Evolutionary conservation across 805 yeast species (phyloP), one percentile per base, ranked within the genome.

Genomic region (Monosporozyma siamensis): DNA sequence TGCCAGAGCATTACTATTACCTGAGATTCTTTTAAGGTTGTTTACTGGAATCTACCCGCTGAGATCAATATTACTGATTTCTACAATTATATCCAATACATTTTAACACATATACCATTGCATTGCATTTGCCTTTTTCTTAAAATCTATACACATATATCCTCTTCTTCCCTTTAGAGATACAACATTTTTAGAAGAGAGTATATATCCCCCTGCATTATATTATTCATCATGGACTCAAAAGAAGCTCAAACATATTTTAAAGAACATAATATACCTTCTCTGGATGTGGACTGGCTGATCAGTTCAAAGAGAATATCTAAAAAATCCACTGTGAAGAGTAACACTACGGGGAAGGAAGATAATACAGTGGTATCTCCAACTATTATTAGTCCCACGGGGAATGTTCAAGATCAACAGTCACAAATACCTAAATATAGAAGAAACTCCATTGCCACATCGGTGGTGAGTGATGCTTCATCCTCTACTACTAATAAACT

Each of bases 271-370:
- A 45, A 51, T 37, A 45, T 54, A 8, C 56, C 56, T 4, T 40
- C 46, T 4, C 31, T 56, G 21, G 59, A 60, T 39, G 56, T 59
- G 7, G 63, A 50, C 36, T 60, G 65, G 65, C 29, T 60, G 43
- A 48, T 58, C 5, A 51, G 61, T 4, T 40, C 47, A 11, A 47
- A 42, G 17, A 44, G 35, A 15, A 22, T 32, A 4, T 32, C 41
- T 8, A 25, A 34, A 25, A 42, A 34, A 32, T 32, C 35, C 14
- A 32, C 21, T 9, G 12, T 12, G 7, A 32, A 22, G 18, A 32
- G 35, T 32, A 32, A 22, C 10, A 32, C 35, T 9, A 32, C 35
- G n/a, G 35, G 35, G 10, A 20, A 18, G 9, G 35, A 22, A 4
- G 35, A 32, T 12, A 17, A 9, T 9, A 32, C 35, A 5, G 12